phyloP scores from a whole-genome alignment of 495 filamentous ascomycete species.

The Bathelium albidoporum region DNA sequence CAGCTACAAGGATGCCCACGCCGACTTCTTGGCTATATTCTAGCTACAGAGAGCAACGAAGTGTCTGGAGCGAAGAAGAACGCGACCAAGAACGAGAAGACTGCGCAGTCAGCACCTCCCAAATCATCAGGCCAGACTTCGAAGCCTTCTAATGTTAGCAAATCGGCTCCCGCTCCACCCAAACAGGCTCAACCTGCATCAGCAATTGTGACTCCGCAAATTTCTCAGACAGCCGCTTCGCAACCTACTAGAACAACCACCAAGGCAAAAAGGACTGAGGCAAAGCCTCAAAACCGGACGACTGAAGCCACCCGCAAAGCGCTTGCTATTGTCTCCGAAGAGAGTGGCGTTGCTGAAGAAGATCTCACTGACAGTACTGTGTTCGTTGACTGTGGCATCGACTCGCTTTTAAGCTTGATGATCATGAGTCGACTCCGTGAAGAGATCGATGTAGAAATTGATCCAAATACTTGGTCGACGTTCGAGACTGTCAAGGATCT shows the following conservation, averaged over 20 bases:
- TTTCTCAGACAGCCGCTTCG: neutral
- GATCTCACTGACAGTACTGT: constrained; percentile 10
- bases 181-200: neutral
- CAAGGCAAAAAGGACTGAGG: neutral
- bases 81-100: neutral
- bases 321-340: constrained; percentile 11
- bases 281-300: neutral
- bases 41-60: neutral
- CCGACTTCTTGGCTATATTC: constrained; percentile 5
- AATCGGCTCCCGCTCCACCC: neutral
- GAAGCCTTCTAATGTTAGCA: neutral
- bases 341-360: constrained; percentile 7
- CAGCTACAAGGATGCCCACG: constrained; percentile 2
- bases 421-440: constrained; percentile 6
- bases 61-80: neutral
- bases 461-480: neutral
- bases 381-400: constrained; percentile 14
- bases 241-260: neutral
- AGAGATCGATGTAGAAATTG: neutral
- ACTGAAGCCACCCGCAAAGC: neutral
- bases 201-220: neutral
- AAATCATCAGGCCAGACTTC: neutral
- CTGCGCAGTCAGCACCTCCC: neutral
- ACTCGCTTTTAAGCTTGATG: constrained; percentile 14
- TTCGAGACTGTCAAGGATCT: neutral